A percentile compares a stretch with the other conserved stretches of the same genome.
These are phyloP conservation scores for Pilatotrama ljubarskyi DNA, from an alignment of 768 basidiomycete species.

Conservation along the genomic window DNA sequence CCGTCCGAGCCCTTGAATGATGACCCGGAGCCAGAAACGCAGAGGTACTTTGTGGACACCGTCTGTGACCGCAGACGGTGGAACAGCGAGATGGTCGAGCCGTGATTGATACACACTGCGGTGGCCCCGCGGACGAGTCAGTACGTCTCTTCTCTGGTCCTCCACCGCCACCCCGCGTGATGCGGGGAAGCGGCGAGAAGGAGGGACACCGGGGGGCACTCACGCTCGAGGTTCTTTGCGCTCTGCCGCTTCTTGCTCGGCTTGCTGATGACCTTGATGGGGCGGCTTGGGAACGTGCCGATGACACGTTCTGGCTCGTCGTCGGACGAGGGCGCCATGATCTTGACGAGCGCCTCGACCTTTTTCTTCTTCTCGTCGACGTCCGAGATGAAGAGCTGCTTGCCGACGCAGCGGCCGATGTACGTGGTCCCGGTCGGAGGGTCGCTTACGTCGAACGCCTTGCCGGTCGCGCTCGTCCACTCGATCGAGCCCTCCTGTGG, in stretches of 20 bases:
- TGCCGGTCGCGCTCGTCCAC: conserved; percentile 86
- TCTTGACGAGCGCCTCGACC: conserved; percentile 90
- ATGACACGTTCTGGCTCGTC: conserved; percentile 82
- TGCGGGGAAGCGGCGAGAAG: neutral
- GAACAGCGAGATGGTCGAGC: conserved; percentile 92
- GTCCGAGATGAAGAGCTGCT: conserved; percentile 93
- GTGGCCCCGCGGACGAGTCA: neutral
- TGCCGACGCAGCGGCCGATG: conserved; percentile 91
- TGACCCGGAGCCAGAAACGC: conserved; percentile 90
- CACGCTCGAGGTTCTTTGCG: conserved; percentile 89
- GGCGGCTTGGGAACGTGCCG: conserved; percentile 86
- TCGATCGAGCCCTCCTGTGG: conserved; percentile 84
- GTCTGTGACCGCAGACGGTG: conserved; percentile 95
- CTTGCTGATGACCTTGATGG: conserved; percentile 99
- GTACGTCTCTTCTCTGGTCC: neutral
- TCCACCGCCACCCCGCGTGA: conserved; percentile 11
- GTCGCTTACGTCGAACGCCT: conserved; percentile 78
- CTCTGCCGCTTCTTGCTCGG: conserved; percentile 96
- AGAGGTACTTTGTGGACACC: conserved; percentile 93
- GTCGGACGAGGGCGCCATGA: conserved; percentile 76
- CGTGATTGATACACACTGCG: conserved; percentile 91
- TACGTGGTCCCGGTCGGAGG: conserved; percentile 83
- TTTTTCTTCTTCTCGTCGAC: conserved; percentile 95
- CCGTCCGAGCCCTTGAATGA: conserved; percentile 95
- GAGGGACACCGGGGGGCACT: no score